Evolutionary conservation across 805 yeast species (phyloP).

Genomic region (Lachancea fermentati): DNA sequence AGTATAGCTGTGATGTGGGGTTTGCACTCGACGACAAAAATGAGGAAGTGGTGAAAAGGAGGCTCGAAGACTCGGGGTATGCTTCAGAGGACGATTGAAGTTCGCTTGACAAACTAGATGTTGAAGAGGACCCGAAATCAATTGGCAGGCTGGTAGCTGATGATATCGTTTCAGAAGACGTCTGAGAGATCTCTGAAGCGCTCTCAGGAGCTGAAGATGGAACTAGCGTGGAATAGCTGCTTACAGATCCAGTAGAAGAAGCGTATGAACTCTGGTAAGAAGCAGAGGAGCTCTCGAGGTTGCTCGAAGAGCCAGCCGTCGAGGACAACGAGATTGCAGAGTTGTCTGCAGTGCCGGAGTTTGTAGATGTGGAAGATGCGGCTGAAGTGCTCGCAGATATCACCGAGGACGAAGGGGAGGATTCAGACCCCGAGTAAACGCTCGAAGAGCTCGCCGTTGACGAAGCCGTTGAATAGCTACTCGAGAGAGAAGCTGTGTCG

Average conservation of each 20-base stretch:
- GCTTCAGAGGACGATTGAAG: background rate
- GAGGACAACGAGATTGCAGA: background rate
- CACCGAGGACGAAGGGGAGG: background rate
- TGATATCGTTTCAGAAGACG: too few species aligned
- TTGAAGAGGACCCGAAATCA: too few species aligned
- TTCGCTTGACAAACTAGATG: too few species aligned
- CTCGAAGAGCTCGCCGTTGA: background rate
- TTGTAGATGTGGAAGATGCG: background rate
- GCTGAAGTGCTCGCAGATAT: background rate
- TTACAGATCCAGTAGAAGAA: too few species aligned
- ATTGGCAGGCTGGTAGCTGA: too few species aligned
- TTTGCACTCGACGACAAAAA: too few species aligned
- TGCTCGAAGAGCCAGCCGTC: background rate
- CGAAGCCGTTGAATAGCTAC: slow-evolving; percentile 1
- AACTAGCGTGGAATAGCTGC: background rate
- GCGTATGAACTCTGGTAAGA: too few species aligned
- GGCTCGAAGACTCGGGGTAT: too few species aligned
- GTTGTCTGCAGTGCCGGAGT: background rate
- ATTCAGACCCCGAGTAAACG: background rate
- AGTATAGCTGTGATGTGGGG: too few species aligned
- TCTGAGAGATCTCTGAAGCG: background rate
- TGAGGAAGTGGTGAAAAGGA: too few species aligned
- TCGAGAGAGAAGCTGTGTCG: background rate
- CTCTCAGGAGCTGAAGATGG: background rate
- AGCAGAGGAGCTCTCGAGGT: background rate